These are phyloP conservation scores for Sporothrix curviconia DNA, from an alignment of 2,329 filamentous ascomycete species.

Conservation along the genomic window DNA sequence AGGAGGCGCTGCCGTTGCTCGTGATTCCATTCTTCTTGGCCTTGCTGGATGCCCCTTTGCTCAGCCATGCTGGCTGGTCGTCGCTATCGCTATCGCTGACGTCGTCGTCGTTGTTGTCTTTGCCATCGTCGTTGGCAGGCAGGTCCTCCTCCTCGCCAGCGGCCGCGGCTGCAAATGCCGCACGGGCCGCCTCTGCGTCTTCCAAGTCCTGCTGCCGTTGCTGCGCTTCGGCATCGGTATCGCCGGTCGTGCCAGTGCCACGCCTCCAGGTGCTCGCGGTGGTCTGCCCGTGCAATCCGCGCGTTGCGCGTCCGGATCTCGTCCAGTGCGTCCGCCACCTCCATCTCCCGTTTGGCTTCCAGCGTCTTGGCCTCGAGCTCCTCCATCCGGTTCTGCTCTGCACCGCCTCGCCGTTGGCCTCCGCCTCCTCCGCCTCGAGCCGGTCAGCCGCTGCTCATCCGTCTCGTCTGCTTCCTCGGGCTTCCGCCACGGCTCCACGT, in stretches of 20 bases:
- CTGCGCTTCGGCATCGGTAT: slow-evolving; percentile 49
- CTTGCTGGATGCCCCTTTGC: slow-evolving; percentile 22
- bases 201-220: slow-evolving; percentile 68
- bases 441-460: slow-evolving; percentile 78
- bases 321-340: slow-evolving; percentile 88
- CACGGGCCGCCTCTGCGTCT: slow-evolving; percentile 72
- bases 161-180: slow-evolving; percentile 64
- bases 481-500: slow-evolving; percentile 84
- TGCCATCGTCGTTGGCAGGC: slow-evolving; percentile 48
- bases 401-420: slow-evolving; percentile 33
- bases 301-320: slow-evolving; percentile 92
- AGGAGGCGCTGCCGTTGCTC: slow-evolving; percentile 27
- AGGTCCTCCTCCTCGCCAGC: slow-evolving; percentile 43
- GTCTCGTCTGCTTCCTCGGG: slow-evolving; percentile 57
- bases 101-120: slow-evolving; percentile 26
- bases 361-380: slow-evolving; percentile 89
- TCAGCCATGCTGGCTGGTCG: neutral
- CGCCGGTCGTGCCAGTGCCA: slow-evolving; percentile 44
- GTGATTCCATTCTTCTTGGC: slow-evolving; percentile 26
- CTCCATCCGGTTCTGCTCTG: slow-evolving; percentile 86
- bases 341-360: slow-evolving; percentile 93
- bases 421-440: slow-evolving; percentile 67
- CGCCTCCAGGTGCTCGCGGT: slow-evolving; percentile 56
- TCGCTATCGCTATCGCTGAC: neutral
- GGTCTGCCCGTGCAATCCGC: slow-evolving; percentile 67